Evolutionary conservation across 805 yeast genomes (phyloP).

Genomic region (Scheffersomyces lignosus): DNA sequence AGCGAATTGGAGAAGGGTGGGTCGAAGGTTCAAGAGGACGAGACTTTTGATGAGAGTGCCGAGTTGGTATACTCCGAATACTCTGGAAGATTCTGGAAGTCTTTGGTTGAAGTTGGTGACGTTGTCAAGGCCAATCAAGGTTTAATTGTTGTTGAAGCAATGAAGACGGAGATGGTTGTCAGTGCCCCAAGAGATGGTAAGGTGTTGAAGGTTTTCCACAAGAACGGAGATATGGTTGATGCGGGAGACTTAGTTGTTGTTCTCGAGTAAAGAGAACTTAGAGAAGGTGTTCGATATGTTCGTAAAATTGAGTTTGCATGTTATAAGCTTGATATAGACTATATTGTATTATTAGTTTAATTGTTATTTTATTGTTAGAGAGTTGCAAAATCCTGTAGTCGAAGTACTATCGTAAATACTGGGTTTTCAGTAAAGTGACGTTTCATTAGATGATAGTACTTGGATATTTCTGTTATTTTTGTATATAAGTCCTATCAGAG

Average conservation of each 20-base stretch:
- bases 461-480: too few relatives aligned
- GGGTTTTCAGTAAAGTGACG: too few relatives aligned
- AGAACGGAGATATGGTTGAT: conserved; percentile 94
- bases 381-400: too few relatives aligned
- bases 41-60: conserved; percentile 73
- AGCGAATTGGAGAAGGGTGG: conserved; percentile 65
- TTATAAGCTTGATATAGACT: too few relatives aligned
- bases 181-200: conserved; percentile 69
- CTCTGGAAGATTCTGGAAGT: conserved; percentile 97
- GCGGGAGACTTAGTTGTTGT: conserved; percentile 95
- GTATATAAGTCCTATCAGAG: too few relatives aligned
- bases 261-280: conserved; percentile 40
- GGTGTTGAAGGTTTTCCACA: conserved; percentile 70
- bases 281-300: too few relatives aligned
- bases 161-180: conserved; percentile 97
- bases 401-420: too few relatives aligned
- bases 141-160: conserved; percentile 89
- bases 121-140: conserved; percentile 72
- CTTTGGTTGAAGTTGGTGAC: conserved; percentile 78
- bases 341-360: too few relatives aligned
- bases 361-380: too few relatives aligned
- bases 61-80: conserved; percentile 88
- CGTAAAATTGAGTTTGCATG: too few relatives aligned
- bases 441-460: too few relatives aligned
- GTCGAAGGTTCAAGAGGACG: conserved; percentile 43